Conservation (phyloP, 202 grass and related monocot genomes). For the Panicum virgatum region DNA sequence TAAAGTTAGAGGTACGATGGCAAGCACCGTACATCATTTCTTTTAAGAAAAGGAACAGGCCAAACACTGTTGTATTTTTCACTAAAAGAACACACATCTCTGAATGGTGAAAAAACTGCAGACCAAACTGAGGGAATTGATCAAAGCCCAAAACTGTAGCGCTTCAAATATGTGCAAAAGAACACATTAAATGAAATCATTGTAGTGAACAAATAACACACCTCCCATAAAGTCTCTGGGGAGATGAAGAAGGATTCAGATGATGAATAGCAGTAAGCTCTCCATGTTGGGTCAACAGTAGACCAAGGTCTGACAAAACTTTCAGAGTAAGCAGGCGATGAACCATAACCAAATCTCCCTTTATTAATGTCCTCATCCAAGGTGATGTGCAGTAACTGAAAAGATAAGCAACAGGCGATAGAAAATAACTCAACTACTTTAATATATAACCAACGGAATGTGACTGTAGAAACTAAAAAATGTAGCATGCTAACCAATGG, state of each 20-base stretch:
- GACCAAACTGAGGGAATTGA: background rate
- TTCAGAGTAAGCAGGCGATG: constrained; percentile 43
- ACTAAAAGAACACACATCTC: background rate
- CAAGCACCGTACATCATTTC: background rate
- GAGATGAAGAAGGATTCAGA: constrained; percentile 52
- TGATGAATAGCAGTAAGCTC: constrained; percentile 62
- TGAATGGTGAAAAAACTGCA: constrained; percentile 10
- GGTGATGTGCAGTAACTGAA: constrained; percentile 48
- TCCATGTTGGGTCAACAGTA: constrained; percentile 48
- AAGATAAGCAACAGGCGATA: constrained; percentile 14
- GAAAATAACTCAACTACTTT: constrained; percentile 33
- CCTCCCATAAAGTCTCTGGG: constrained; percentile 92
- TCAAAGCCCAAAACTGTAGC: constrained; percentile 5
- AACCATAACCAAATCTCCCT: constrained; percentile 45
- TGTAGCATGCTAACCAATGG: constrained; percentile 5
- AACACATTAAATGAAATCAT: background rate
- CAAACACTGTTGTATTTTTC: background rate
- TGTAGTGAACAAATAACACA: constrained; percentile 34
- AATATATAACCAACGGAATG: constrained; percentile 13
- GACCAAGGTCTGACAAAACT: constrained; percentile 47
- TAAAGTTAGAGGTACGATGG: background rate
- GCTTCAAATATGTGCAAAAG: background rate
- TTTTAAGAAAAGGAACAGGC: background rate
- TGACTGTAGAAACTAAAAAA: background rate
- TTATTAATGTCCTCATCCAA: constrained; percentile 53